Conservation (phyloP, 164 flowering plant genomes). For the Tinospora cordifolia region DNA sequence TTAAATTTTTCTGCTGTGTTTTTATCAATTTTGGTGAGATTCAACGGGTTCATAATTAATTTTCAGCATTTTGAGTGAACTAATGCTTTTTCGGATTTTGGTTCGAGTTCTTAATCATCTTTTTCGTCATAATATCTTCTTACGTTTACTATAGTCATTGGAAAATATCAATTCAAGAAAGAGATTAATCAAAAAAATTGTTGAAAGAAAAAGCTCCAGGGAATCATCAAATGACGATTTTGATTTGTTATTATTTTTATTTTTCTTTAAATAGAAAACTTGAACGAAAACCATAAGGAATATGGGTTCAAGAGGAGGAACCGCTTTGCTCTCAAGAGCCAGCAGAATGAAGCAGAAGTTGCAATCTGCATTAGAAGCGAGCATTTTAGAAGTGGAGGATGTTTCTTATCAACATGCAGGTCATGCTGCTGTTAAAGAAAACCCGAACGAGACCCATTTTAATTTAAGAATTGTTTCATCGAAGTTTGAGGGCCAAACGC, state of each 20-base stretch:
- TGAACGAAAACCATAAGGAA: not conserved
- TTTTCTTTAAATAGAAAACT: not conserved
- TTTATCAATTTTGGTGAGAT: not conserved
- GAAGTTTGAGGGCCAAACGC: constrained; percentile 61
- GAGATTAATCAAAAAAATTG: not conserved
- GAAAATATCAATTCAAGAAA: not conserved
- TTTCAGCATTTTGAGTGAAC: not conserved
- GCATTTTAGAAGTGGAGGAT: constrained; percentile 52
- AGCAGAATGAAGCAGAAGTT: constrained; percentile 46
- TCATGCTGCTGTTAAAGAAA: constrained; percentile 58
- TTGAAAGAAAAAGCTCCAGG: not conserved
- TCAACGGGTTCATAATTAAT: not conserved
- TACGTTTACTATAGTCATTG: not conserved
- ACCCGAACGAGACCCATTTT: constrained; percentile 63
- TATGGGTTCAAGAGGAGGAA: constrained; percentile 24
- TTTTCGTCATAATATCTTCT: not conserved
- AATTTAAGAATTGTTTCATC: constrained; percentile 62
- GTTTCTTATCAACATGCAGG: constrained; percentile 81
- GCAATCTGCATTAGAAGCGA: constrained; percentile 43
- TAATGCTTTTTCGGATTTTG: not conserved
- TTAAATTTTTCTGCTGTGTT: not conserved
- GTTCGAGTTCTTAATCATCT: not conserved
- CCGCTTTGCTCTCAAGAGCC: constrained; percentile 36
- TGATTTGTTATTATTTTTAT: not conserved
- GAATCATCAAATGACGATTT: not conserved